phyloP scores from a whole-genome alignment of 441 rosid species.

The Breynia disticha region DNA sequence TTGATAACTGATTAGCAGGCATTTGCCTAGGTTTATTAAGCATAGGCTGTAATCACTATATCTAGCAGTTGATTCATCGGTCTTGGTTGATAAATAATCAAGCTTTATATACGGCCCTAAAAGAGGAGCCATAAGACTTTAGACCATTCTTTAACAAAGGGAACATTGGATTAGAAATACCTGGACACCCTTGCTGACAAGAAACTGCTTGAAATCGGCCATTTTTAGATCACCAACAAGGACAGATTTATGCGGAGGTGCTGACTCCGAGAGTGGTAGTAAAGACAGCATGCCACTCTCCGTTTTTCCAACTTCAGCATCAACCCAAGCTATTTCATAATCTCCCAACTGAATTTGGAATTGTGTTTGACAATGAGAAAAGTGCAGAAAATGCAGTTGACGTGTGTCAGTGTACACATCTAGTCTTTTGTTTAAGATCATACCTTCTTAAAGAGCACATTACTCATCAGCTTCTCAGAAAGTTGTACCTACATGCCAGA shows the following conservation, averaged over 20 bases:
- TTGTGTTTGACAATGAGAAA: constrained; percentile 5
- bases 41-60: neutral
- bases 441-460: constrained; percentile 91
- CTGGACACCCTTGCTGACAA: constrained; percentile 86
- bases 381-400: no score
- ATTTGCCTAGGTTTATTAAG: neutral
- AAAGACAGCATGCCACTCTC: constrained; percentile 58
- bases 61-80: no score
- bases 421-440: neutral
- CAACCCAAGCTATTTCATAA: constrained; percentile 89
- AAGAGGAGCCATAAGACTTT: no score
- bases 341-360: constrained; percentile 66
- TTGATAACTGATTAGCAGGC: neutral
- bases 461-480: constrained; percentile 94
- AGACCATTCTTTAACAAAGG: neutral
- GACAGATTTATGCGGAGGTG: constrained; percentile 77
- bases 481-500: constrained; percentile 66
- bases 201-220: constrained; percentile 90
- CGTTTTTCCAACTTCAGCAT: constrained; percentile 82
- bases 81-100: no score
- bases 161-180: constrained; percentile 13
- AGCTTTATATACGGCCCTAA: no score
- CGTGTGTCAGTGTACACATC: no score
- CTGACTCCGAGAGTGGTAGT: constrained; percentile 47
- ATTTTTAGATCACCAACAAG: constrained; percentile 89